Percentiles rank a stretch among this genome's conserved stretches.
Conservation (phyloP, 2,329 filamentous ascomycete species). For the Hysterium pulicare region DNA sequence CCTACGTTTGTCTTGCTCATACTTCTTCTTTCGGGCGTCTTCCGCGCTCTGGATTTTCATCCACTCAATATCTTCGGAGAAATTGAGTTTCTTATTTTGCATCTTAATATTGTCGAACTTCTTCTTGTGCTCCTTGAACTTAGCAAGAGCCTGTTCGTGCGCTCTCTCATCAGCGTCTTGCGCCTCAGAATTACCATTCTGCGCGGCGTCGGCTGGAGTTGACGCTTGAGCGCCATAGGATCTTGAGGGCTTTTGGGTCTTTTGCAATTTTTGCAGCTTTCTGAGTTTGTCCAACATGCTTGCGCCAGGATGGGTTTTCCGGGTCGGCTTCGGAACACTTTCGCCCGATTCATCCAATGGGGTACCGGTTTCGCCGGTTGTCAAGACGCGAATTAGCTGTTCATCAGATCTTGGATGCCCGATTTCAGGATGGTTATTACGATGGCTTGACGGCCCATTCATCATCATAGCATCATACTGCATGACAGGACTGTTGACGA, state of each 20-base stretch:
- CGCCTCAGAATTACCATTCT: not conserved
- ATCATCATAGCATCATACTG: too few relatives aligned
- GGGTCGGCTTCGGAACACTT: not conserved
- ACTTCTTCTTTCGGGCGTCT: slow-evolving; percentile 13
- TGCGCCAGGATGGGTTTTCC: not conserved
- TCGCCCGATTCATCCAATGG: not conserved
- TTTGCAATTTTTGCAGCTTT: not conserved
- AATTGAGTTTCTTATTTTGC: slow-evolving; percentile 13
- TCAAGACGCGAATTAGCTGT: too few relatives aligned
- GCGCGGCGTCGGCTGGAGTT: not conserved
- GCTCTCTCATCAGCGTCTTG: not conserved
- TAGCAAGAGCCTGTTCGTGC: too few relatives aligned
- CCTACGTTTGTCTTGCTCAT: slow-evolving; percentile 10
- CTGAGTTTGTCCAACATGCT: not conserved
- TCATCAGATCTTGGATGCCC: too few relatives aligned
- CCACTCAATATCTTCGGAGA: slow-evolving; percentile 28
- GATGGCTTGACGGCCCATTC: too few relatives aligned
- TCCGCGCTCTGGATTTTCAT: slow-evolving; percentile 21
- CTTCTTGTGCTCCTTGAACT: slow-evolving; percentile 17
- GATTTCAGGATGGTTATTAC: too few relatives aligned
- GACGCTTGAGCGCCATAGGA: too few relatives aligned
- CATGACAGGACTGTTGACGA: too few relatives aligned
- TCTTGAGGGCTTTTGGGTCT: not conserved
- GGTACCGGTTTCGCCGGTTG: not conserved
- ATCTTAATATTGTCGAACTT: slow-evolving; percentile 18